Percentiles rank a stretch among this genome's conserved stretches.
Conservation (phyloP, 805 yeast genomes). For the Saccharomycopsis fodiens region DNA sequence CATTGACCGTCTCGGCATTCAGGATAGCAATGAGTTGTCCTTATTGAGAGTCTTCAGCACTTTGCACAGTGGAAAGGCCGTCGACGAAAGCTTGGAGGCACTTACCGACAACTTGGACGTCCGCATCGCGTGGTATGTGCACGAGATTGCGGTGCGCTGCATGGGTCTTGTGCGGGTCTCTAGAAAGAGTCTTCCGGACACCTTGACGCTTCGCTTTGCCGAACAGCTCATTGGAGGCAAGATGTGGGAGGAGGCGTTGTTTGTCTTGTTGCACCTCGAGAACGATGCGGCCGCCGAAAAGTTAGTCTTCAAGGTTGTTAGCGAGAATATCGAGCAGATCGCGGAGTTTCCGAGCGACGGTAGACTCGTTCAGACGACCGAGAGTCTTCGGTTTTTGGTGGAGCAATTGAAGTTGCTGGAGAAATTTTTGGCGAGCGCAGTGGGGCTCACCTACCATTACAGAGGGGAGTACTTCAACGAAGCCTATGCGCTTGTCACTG, state of each 20-base stretch:
- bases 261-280: constrained; percentile 49
- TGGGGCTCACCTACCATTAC: constrained; percentile 48
- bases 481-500: constrained; percentile 52
- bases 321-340: constrained; percentile 23
- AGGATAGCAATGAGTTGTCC: constrained; percentile 23
- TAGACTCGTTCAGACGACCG: not conserved
- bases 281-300: constrained; percentile 39
- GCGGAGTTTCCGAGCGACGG: constrained; percentile 17
- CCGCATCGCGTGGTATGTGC: constrained; percentile 45
- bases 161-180: constrained; percentile 10
- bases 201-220: constrained; percentile 37
- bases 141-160: constrained; percentile 32
- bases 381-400: constrained; percentile 31
- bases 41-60: constrained; percentile 27
- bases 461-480: constrained; percentile 49
- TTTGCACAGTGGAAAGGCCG: constrained; percentile 20
- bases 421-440: constrained; percentile 42
- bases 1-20: constrained; percentile 8
- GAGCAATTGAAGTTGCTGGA: constrained; percentile 40
- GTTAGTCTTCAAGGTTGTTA: constrained; percentile 26
- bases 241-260: constrained; percentile 52
- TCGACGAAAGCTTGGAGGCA: constrained; percentile 20
- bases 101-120: constrained; percentile 25
- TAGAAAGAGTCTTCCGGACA: constrained; percentile 30
- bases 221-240: constrained; percentile 41